Evolutionary conservation across 331 rosid species (phyloP).

Genomic region (Cydonia oblonga): DNA sequence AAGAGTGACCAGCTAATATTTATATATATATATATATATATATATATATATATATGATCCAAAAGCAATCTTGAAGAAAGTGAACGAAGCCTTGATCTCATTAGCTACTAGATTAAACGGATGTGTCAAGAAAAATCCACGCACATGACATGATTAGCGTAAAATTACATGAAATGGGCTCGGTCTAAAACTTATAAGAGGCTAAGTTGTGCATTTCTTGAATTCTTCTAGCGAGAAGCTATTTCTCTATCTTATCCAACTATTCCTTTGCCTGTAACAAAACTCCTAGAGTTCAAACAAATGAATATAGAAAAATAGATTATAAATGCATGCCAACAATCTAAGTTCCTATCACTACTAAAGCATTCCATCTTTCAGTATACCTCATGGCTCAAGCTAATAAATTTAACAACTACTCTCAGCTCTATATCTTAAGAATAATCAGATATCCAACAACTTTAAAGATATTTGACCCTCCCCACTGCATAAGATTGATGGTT

Average conservation of each 20-base stretch:
- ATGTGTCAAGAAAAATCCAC: too few species aligned
- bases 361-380: not conserved
- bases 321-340: not conserved
- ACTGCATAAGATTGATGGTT: too few species aligned
- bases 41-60: too few species aligned
- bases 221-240: not conserved
- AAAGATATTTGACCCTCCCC: too few species aligned
- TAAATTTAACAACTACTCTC: not conserved
- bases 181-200: not conserved
- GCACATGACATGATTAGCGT: not conserved
- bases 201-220: not conserved
- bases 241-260: not conserved
- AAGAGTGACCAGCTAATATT: too few species aligned
- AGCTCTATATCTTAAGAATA: not conserved
- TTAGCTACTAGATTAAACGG: too few species aligned
- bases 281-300: not conserved
- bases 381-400: not conserved
- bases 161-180: not conserved
- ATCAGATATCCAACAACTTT: not conserved
- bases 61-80: too few species aligned
- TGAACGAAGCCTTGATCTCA: too few species aligned
- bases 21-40: too few species aligned
- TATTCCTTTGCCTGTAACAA: not conserved
- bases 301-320: not conserved
- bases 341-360: not conserved